A percentile compares a stretch with the other conserved stretches of the same genome.
Evolutionary conservation across 1,139 yeast species (phyloP).

Genomic region (Zygosaccharomyces pseudobailii): DNA sequence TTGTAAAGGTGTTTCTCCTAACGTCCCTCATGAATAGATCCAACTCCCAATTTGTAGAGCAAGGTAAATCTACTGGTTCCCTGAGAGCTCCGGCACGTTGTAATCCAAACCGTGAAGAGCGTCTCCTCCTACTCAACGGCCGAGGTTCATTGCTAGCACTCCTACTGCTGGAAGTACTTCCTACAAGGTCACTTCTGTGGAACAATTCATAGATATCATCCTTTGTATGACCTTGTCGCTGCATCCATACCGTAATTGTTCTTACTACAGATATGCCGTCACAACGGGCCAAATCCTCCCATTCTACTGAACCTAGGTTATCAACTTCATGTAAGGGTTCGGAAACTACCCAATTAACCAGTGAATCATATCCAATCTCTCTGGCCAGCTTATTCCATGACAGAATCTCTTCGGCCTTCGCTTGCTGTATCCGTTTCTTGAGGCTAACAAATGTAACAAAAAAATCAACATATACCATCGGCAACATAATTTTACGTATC

Average conservation of each 20-base stretch:
- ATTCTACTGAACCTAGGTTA: constrained; percentile 9
- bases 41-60: constrained; percentile 13
- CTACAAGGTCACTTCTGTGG: constrained; percentile 10
- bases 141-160: constrained; percentile 5
- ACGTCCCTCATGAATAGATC: constrained; percentile 18
- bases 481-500: constrained; percentile 24
- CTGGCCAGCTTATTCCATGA: constrained; percentile 19
- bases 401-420: constrained; percentile 10
- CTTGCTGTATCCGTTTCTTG: constrained; percentile 14
- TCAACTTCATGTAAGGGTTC: constrained; percentile 16
- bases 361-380: constrained; percentile 14
- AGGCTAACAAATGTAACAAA: constrained; percentile 15
- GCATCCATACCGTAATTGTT: constrained; percentile 26
- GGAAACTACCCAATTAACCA: constrained; percentile 14
- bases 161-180: constrained; percentile 3
- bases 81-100: constrained; percentile 7
- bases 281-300: constrained; percentile 16
- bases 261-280: constrained; percentile 20
- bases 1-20: constrained; percentile 21
- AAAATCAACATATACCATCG: constrained; percentile 21
- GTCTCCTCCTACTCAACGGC: constrained; percentile 5
- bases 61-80: constrained; percentile 14
- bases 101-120: constrained; percentile 8
- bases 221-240: constrained; percentile 17
- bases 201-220: constrained; percentile 19